These are phyloP conservation scores for Puccinia triticina DNA, from an alignment of 1,284 basidiomycete species.

Conservation along the genomic window DNA sequence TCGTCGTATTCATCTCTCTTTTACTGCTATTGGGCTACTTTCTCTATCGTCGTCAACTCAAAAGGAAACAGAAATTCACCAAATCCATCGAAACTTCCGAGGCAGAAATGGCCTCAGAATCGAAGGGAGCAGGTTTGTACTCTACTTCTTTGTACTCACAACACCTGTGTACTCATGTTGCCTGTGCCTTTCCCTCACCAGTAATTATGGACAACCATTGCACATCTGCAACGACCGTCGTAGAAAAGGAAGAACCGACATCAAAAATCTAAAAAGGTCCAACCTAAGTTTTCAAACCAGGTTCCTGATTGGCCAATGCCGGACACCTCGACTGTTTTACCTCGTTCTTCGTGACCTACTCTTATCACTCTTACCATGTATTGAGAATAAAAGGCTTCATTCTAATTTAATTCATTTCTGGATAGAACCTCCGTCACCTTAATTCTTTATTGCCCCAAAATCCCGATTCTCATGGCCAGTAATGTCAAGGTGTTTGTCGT, in stretches of 20 bases:
- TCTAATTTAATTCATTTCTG: too few relatives aligned
- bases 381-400: too few relatives aligned
- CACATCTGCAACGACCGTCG: neutral
- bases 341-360: neutral
- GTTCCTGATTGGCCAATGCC: neutral
- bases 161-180: neutral
- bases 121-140: neutral
- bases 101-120: neutral
- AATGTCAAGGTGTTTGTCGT: too few relatives aligned
- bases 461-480: too few relatives aligned
- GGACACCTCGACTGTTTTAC: neutral
- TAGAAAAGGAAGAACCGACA: neutral
- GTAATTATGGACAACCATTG: neutral
- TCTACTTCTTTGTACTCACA: neutral
- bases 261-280: neutral
- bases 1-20: neutral
- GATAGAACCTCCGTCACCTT: too few relatives aligned
- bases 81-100: slow-evolving; percentile 1
- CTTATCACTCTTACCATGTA: too few relatives aligned
- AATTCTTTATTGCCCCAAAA: too few relatives aligned
- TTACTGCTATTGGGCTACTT: neutral
- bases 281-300: neutral
- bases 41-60: slow-evolving; percentile 5
- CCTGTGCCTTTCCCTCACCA: neutral
- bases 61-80: slow-evolving; percentile 2